A percentile compares a stretch with the other conserved stretches of the same genome.
Evolutionary conservation across 108 stramenopile species (phyloP).

Genomic region (Stephanodiscus minutulus): DNA sequence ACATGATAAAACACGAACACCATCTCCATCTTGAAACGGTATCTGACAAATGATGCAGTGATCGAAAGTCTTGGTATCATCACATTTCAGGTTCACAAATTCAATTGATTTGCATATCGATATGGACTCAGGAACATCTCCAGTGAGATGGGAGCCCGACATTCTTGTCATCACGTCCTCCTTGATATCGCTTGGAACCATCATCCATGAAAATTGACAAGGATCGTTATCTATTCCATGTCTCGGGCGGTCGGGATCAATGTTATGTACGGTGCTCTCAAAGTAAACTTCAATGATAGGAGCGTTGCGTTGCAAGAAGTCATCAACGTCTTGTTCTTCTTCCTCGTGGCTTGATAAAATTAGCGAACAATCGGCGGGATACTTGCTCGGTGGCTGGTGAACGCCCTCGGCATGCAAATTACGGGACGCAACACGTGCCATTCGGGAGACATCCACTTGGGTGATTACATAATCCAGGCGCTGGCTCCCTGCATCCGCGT

Average conservation of each 20-base stretch:
- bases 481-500: neutral
- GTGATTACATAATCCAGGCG: conserved; percentile 4
- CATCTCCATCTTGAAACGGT: conserved; percentile 69
- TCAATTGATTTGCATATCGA: neutral
- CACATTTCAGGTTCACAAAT: neutral
- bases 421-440: neutral
- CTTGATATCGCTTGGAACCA: neutral
- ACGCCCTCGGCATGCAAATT: neutral
- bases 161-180: neutral
- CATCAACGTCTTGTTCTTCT: neutral
- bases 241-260: neutral
- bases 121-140: too few species aligned
- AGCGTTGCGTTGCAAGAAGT: neutral
- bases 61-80: conserved; percentile 21
- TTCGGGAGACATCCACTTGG: conserved; percentile 4
- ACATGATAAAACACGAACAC: conserved; percentile 78
- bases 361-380: neutral
- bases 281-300: neutral
- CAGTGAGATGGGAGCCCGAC: neutral
- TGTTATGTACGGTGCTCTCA: neutral
- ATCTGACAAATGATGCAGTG: conserved; percentile 72
- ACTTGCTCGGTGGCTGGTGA: too few species aligned
- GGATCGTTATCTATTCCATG: neutral
- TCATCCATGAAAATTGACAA: conserved; percentile 4
- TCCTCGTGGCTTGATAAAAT: neutral